Percentiles rank a stretch among this genome's conserved stretches.
Conservation (phyloP, 495 filamentous ascomycete species). For the Lasiosphaeria ovina region DNA sequence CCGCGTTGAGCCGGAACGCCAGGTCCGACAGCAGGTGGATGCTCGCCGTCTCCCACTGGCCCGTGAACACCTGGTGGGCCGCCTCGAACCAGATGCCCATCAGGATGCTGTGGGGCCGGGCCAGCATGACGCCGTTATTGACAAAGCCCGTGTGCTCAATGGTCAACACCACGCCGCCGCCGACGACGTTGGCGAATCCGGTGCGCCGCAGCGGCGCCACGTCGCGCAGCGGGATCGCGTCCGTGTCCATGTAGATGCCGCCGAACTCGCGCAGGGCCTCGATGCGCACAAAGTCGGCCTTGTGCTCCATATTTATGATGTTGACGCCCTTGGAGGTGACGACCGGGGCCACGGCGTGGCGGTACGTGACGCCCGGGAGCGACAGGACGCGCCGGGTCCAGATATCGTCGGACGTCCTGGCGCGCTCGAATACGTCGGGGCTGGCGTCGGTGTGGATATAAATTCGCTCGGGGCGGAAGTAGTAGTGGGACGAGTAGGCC, state of each 20-base stretch:
- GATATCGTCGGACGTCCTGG: constrained; percentile 10
- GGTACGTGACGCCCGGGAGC: constrained; percentile 15
- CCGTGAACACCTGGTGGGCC: constrained; percentile 18
- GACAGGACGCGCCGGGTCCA: constrained; percentile 22
- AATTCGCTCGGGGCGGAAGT: constrained; percentile 21
- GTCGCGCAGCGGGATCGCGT: constrained; percentile 21
- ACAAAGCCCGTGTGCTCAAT: constrained; percentile 16
- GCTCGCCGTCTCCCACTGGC: constrained; percentile 20
- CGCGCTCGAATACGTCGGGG: constrained; percentile 14
- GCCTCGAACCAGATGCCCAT: constrained; percentile 15
- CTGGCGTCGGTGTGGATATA: constrained; percentile 29
- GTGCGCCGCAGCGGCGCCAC: constrained; percentile 15
- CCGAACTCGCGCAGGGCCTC: constrained; percentile 14
- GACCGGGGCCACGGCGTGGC: constrained; percentile 15
- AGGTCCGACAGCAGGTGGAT: constrained; percentile 24
- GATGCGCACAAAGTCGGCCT: constrained; percentile 23
- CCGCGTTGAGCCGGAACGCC: constrained; percentile 13
- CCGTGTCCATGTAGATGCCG: constrained; percentile 24
- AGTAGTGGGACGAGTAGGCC: constrained; percentile 25
- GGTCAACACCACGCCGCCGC: constrained; percentile 13
- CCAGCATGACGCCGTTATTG: constrained; percentile 25
- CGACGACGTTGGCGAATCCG: constrained; percentile 24
- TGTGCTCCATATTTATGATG: constrained; percentile 19
- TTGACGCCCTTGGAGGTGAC: constrained; percentile 13
- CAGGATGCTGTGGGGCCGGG: constrained; percentile 13